Conservation (phyloP, 192 early-diverging fungal species). For the Mycoemilia scoparia region DNA sequence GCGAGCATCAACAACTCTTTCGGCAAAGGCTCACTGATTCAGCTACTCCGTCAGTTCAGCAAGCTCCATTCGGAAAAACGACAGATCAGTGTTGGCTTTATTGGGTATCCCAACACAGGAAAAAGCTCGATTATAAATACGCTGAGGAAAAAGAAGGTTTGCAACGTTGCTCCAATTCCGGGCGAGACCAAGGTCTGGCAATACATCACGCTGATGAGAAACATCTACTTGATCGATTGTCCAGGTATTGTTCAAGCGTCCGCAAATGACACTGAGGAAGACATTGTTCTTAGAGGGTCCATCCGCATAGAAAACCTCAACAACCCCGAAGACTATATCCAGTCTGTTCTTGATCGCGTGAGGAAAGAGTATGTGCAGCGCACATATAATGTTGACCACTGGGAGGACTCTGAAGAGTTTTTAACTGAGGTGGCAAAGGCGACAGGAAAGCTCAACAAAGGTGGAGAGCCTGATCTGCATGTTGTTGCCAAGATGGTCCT, state of each 20-base stretch:
- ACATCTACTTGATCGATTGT: conserved; percentile 97
- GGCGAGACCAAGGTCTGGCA: conserved; percentile 99
- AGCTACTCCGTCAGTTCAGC: conserved; percentile 93
- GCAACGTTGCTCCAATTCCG: conserved; percentile 93
- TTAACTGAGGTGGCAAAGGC: conserved; percentile 69
- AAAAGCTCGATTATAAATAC: conserved; percentile 99
- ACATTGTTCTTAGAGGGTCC: conserved; percentile 94
- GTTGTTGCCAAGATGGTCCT: conserved; percentile 92
- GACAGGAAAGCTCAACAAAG: conserved; percentile 83
- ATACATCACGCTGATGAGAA: conserved; percentile 96
- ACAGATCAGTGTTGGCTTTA: conserved; percentile 95
- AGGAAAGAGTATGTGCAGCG: conserved; percentile 78
- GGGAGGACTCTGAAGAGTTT: conserved; percentile 81
- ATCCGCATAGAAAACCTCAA: conserved; percentile 83
- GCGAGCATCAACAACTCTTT: conserved; percentile 98
- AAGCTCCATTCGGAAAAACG: conserved; percentile 90
- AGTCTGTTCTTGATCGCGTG: conserved; percentile 60
- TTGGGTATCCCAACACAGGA: conserved; percentile 96
- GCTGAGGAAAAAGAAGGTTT: conserved; percentile 85
- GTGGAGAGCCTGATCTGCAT: conserved; percentile 84
- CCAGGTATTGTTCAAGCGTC: conserved; percentile 90
- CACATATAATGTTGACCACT: conserved; percentile 77
- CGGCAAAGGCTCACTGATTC: conserved; percentile 93
- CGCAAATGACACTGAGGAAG: conserved; percentile 73
- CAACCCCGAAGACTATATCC: conserved; percentile 80